Evolutionary conservation across 805 yeast genomes (phyloP).

Genomic region (Yamadazyma scolyti): DNA sequence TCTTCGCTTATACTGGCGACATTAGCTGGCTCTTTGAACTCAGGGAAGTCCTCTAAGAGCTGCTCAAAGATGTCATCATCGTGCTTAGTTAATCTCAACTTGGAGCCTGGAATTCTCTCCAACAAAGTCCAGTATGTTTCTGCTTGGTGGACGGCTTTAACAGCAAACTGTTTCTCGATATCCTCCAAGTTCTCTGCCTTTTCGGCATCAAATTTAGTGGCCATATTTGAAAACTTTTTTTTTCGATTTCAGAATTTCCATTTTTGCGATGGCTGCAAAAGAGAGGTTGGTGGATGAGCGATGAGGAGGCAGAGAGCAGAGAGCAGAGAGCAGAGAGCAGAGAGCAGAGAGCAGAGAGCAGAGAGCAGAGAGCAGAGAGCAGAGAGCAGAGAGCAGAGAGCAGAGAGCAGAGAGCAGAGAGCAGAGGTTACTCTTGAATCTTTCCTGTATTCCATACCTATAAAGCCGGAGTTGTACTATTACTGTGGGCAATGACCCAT

Average conservation of each 20-base stretch:
- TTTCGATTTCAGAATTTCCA: too few species aligned
- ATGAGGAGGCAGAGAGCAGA: not conserved
- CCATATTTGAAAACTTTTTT: conserved; percentile 16
- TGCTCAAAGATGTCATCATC: conserved; percentile 68
- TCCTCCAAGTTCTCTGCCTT: conserved; percentile 86
- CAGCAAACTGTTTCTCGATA: conserved; percentile 96
- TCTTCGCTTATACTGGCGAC: conserved; percentile 65
- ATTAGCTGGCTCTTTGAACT: conserved; percentile 59
- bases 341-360: too few species aligned
- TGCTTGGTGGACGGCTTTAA: conserved; percentile 93
- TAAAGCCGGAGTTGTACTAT: not conserved
- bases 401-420: too few species aligned
- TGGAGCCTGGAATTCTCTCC: conserved; percentile 72
- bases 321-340: too few species aligned
- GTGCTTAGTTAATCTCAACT: conserved; percentile 63
- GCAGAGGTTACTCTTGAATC: not conserved
- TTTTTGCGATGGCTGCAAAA: too few species aligned
- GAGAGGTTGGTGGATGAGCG: too few species aligned
- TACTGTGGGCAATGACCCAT: conserved; percentile 22
- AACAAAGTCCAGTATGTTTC: conserved; percentile 89
- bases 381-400: too few species aligned
- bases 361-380: too few species aligned
- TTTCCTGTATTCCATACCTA: not conserved
- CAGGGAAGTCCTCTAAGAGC: conserved; percentile 79
- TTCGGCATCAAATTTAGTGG: conserved; percentile 69